phyloP scores from a whole-genome alignment of 192 early-diverging fungal genomes.

The Coemansia sp. region DNA sequence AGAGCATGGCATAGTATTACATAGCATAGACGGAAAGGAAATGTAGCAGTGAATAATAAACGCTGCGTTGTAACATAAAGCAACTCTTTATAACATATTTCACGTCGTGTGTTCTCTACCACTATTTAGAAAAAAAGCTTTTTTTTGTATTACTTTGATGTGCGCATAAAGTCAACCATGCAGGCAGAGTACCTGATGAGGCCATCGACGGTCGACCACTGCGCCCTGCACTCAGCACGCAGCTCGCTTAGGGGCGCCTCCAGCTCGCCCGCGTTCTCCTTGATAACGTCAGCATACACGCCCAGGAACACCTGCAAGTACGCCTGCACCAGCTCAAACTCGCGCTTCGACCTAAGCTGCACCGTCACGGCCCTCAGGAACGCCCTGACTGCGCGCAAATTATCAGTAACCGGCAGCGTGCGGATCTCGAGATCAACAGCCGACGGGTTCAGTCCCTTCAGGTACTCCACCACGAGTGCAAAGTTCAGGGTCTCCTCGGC shows the following conservation, averaged over 20 bases:
- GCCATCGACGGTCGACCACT: conserved; percentile 39
- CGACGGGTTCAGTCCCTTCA: conserved; percentile 77
- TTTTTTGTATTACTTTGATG: conserved; percentile 12
- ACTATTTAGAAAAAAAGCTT: no score
- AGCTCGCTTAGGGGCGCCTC: conserved; percentile 48
- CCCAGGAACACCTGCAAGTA: conserved; percentile 75
- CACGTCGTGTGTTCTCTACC: no score
- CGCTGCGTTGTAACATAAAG: not conserved
- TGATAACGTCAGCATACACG: conserved; percentile 77
- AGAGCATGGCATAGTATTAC: no score
- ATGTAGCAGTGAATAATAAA: no score
- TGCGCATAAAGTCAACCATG: conserved; percentile 49
- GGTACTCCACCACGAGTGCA: conserved; percentile 63
- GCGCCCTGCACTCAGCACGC: conserved; percentile 21
- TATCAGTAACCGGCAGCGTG: conserved; percentile 66
- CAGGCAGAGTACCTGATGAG: conserved; percentile 50
- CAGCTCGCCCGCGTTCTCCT: conserved; percentile 56
- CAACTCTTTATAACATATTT: no score
- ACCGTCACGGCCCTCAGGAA: conserved; percentile 67
- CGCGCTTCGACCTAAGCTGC: conserved; percentile 61
- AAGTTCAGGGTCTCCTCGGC: conserved; percentile 25
- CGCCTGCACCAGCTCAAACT: conserved; percentile 87
- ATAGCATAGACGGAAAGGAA: no score
- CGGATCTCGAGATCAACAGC: conserved; percentile 84
- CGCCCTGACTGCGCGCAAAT: conserved; percentile 57